Conservation (phyloP, 2,329 filamentous ascomycete species). For the Zymoseptoria brevis region DNA sequence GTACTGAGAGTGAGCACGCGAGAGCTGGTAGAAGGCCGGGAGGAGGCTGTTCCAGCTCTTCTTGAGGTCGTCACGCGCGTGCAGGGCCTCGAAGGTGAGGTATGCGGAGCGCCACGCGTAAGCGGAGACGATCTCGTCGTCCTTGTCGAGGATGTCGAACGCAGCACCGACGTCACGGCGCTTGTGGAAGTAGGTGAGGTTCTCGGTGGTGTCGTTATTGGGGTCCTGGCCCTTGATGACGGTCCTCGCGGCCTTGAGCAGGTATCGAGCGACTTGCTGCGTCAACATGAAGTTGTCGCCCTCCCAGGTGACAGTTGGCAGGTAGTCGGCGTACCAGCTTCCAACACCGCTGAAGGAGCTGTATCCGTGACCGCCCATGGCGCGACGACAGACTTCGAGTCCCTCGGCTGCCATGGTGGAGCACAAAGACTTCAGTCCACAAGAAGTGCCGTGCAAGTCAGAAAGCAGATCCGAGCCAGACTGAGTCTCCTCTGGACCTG, state of each 20-base stretch:
- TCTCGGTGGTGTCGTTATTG: constrained; percentile 60
- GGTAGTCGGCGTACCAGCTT: constrained; percentile 65
- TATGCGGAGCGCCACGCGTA: constrained; percentile 69
- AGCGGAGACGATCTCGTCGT: constrained; percentile 62
- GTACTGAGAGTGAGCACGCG: constrained; percentile 68
- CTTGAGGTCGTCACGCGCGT: constrained; percentile 67
- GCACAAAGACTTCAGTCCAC: constrained; percentile 64
- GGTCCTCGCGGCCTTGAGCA: constrained; percentile 65
- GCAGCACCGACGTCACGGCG: constrained; percentile 63
- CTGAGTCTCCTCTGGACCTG: constrained; percentile 60
- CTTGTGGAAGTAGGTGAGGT: constrained; percentile 56
- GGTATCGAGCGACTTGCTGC: constrained; percentile 68
- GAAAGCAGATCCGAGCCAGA: constrained; percentile 61
- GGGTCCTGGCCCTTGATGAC: constrained; percentile 58
- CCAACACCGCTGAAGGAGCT: constrained; percentile 69
- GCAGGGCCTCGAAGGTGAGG: constrained; percentile 66
- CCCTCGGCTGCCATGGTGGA: constrained; percentile 67
- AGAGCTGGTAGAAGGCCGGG: constrained; percentile 69
- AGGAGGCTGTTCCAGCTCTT: constrained; percentile 69
- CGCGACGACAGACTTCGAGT: constrained; percentile 64
- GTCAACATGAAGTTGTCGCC: constrained; percentile 79
- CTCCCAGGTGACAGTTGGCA: constrained; percentile 65
- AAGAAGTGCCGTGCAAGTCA: constrained; percentile 69
- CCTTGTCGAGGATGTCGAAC: constrained; percentile 64
- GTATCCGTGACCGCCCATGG: constrained; percentile 72